Evolutionary conservation across 164 flowering plant species (phyloP).

Genomic region (Stephania cephalantha): DNA sequence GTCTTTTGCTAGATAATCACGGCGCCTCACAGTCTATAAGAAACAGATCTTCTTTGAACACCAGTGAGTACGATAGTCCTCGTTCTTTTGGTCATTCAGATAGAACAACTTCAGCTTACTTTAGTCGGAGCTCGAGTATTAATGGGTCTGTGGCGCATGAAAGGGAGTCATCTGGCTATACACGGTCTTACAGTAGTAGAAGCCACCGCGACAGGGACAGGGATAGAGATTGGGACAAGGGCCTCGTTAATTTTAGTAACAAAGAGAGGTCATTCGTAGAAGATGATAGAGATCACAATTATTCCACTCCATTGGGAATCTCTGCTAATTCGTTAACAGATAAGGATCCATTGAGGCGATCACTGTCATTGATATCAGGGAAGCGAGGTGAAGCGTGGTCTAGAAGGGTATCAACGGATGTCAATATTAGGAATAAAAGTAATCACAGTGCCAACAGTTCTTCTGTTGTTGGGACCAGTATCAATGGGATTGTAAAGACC

Average conservation of each 20-base stretch:
- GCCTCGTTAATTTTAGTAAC: conserved; percentile 27
- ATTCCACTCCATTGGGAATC: conserved; percentile 7
- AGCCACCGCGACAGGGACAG: conserved; percentile 40
- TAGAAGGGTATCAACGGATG: conserved; percentile 26
- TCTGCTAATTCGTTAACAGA: conserved; percentile 26
- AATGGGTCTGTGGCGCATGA: conserved; percentile 58
- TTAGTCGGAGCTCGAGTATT: conserved; percentile 56
- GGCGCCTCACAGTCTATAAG: conserved; percentile 27
- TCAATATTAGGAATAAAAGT: conserved; percentile 12
- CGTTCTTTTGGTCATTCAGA: conserved; percentile 40
- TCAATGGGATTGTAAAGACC: conserved; percentile 31
- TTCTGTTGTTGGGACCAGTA: conserved; percentile 20
- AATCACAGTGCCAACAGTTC: conserved; percentile 16
- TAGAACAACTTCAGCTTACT: conserved; percentile 45
- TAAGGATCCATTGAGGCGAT: conserved; percentile 50
- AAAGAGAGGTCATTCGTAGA: conserved; percentile 39
- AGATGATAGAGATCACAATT: conserved; percentile 31
- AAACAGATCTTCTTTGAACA: conserved; percentile 42
- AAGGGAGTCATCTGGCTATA: conserved; percentile 17
- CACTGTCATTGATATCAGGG: conserved; percentile 58
- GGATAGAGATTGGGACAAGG: conserved; percentile 56
- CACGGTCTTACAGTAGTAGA: conserved; percentile 63
- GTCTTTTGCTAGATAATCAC: conserved; percentile 35
- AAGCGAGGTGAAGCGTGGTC: conserved; percentile 46
- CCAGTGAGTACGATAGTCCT: conserved; percentile 42